Evolutionary conservation across 2,329 filamentous ascomycete species (phyloP), one percentile per base, ranked within the genome.

Genomic region (Beauveria caledonica): DNA sequence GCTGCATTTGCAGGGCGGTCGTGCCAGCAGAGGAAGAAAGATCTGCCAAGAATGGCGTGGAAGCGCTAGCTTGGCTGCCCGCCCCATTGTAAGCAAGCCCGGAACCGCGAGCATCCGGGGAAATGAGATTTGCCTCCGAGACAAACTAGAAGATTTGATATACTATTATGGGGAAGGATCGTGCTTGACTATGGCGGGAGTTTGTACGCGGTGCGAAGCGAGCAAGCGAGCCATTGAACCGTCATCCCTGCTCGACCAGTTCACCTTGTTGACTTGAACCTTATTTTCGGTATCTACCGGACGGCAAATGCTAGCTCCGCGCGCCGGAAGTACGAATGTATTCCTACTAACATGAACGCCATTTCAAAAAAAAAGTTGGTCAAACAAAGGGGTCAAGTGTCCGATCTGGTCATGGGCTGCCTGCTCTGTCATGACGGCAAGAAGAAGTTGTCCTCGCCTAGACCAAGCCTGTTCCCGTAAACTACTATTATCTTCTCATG

Each of bases 91-190:
- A 27, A n/a, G 23, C 33, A 58, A 58, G 55, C 45, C 36, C 55
- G 55, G 55, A 50, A 27, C 29, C 5, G 33, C 55, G 27, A 50
- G 55, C 55, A 50, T 58, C 55, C 55, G 55, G 23, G n/a, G 23
- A 29, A 48, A 13, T n/a, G 21, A 25, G 40, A 46, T 52, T 52
- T 52, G 25, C 10, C 9, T 36, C 10, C 10, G 40, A 23, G n/a
- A 21, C 50, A 2, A 52, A 27, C 33, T 39, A 13, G 7, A 21
- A 9, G 40, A 39, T 40, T 50, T 58, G 17, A 49, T n/a, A 19
- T 50, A 17, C 9, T 17, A 19, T 42, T 15, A 50, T 42, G 54
- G 54, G 29, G 45, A 21, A 36, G 33, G 15, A 15, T 23, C 2
- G 27, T 45, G 17, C 11, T 49, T 29, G 27, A 29, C 36, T 40